phyloP scores from a whole-genome alignment of 768 basidiomycete genomes.

The Clathrus columnatus region DNA sequence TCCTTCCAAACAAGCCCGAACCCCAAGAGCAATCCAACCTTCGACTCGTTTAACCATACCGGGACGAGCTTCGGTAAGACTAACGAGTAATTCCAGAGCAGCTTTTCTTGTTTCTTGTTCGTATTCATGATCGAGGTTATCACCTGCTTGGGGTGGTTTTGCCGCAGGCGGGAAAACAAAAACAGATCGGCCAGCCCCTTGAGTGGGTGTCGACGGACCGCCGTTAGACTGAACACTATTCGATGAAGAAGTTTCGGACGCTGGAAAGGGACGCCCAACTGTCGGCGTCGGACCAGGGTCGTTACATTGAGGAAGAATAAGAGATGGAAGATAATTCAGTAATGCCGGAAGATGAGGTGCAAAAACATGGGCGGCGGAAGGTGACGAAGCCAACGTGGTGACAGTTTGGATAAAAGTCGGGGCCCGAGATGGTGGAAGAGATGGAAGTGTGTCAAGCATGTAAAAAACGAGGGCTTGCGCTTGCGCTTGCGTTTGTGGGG shows the following conservation, averaged over 20 bases:
- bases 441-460: conserved; percentile 67
- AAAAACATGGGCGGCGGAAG: conserved; percentile 54
- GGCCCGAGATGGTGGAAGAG: conserved; percentile 44
- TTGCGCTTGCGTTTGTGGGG: conserved; percentile 51
- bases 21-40: conserved; percentile 63
- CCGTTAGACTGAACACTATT: conserved; percentile 14
- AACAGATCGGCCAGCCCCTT: conserved; percentile 16
- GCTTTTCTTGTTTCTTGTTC: conserved; percentile 67
- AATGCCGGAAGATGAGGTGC: conserved; percentile 59
- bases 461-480: conserved; percentile 53
- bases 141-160: conserved; percentile 28
- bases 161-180: conserved; percentile 34
- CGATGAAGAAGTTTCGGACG: conserved; percentile 7
- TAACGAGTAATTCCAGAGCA: conserved; percentile 78
- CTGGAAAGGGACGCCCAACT: conserved; percentile 36
- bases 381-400: conserved; percentile 50
- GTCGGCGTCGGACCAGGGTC: conserved; percentile 48
- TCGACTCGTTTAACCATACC: conserved; percentile 57
- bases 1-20: conserved; percentile 71
- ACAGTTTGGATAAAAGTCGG: conserved; percentile 60
- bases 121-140: conserved; percentile 35
- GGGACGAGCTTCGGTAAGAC: conserved; percentile 66
- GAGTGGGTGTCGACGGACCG: conserved; percentile 11
- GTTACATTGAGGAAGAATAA: conserved; percentile 53
- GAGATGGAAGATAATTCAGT: conserved; percentile 57